These are phyloP conservation scores for Brasilioporus rufonigricans DNA, from an alignment of 768 basidiomycete genomes.

Conservation along the genomic window DNA sequence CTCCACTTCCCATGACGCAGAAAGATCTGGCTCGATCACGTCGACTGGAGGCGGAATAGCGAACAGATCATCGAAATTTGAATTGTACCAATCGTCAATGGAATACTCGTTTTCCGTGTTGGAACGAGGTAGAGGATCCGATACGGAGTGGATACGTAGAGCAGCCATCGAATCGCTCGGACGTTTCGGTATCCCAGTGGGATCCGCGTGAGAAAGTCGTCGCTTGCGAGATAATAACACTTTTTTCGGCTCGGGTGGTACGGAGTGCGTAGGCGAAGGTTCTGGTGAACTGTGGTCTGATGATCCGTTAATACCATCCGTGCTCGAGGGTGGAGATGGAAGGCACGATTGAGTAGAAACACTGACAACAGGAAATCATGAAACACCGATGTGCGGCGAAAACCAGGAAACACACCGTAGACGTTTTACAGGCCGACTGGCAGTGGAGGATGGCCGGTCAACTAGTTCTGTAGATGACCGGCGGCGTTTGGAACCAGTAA, in stretches of 20 bases:
- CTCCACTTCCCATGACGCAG: slow-evolving; percentile 32
- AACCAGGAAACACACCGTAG: slow-evolving; percentile 1
- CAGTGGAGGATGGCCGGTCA: not conserved
- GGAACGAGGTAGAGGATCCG: slow-evolving; percentile 28
- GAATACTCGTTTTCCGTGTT: slow-evolving; percentile 13
- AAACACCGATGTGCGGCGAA: too few species aligned
- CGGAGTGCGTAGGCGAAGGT: not conserved
- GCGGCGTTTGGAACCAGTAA: slow-evolving; percentile 19
- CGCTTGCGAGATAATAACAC: too few species aligned
- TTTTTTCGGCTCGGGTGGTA: too few species aligned
- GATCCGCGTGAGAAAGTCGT: slow-evolving; percentile 33
- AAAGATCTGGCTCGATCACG: slow-evolving; percentile 22
- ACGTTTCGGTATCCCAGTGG: not conserved
- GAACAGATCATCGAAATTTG: slow-evolving; percentile 22
- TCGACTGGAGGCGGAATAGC: slow-evolving; percentile 23
- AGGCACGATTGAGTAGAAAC: not conserved
- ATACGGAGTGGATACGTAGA: slow-evolving; percentile 27
- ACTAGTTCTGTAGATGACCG: not conserved
- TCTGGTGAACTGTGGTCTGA: too few species aligned
- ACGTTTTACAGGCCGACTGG: slow-evolving; percentile 4
- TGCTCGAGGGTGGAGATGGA: not conserved
- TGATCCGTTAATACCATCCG: too few species aligned
- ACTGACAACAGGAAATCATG: too few species aligned
- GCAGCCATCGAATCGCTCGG: slow-evolving; percentile 25
- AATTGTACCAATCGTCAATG: slow-evolving; percentile 38